These are phyloP conservation scores for Nigrospora osmanthi DNA, from an alignment of 2,329 filamentous ascomycete genomes.

Conservation along the genomic window DNA sequence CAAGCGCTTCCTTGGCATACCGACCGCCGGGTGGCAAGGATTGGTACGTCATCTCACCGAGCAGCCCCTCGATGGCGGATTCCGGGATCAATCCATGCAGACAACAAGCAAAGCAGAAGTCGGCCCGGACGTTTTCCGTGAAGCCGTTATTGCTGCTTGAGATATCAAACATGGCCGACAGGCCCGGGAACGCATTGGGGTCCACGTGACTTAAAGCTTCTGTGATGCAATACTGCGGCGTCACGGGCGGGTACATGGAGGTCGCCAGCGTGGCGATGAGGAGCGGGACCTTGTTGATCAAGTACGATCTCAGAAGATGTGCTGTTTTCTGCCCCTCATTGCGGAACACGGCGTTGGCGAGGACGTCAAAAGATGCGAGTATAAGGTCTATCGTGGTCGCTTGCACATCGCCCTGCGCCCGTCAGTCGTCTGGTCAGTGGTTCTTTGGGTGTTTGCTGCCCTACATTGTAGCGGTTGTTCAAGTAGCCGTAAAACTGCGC, in stretches of 20 bases:
- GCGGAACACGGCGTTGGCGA: slow-evolving; percentile 77
- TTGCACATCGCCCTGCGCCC: slow-evolving; percentile 63
- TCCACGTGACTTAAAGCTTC: slow-evolving; percentile 75
- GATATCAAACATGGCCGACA: slow-evolving; percentile 52
- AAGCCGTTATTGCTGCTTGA: slow-evolving; percentile 49
- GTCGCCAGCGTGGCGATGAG: slow-evolving; percentile 43
- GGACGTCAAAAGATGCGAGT: slow-evolving; percentile 78
- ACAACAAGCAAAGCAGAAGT: slow-evolving; percentile 87
- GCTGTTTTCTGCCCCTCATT: slow-evolving; percentile 50
- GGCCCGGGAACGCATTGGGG: slow-evolving; percentile 63
- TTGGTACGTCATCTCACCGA: slow-evolving; percentile 79
- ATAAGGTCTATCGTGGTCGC: slow-evolving; percentile 75
- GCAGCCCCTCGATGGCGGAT: slow-evolving; percentile 66
- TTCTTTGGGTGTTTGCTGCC: slow-evolving; percentile 5
- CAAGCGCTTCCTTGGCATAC: slow-evolving; percentile 69
- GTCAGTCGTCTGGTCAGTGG: slow-evolving; percentile 4
- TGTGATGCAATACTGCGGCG: slow-evolving; percentile 60
- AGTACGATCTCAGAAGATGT: slow-evolving; percentile 74
- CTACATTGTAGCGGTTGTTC: slow-evolving; percentile 74
- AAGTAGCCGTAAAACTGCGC: slow-evolving; percentile 69
- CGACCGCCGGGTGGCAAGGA: slow-evolving; percentile 66
- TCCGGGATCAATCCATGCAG: slow-evolving; percentile 79
- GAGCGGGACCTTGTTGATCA: slow-evolving; percentile 61
- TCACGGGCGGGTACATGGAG: slow-evolving; percentile 70
- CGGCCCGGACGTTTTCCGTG: slow-evolving; percentile 51